Conservation (phyloP, 108 stramenopile species). For the Pseudonitzschia multiseries region DNA sequence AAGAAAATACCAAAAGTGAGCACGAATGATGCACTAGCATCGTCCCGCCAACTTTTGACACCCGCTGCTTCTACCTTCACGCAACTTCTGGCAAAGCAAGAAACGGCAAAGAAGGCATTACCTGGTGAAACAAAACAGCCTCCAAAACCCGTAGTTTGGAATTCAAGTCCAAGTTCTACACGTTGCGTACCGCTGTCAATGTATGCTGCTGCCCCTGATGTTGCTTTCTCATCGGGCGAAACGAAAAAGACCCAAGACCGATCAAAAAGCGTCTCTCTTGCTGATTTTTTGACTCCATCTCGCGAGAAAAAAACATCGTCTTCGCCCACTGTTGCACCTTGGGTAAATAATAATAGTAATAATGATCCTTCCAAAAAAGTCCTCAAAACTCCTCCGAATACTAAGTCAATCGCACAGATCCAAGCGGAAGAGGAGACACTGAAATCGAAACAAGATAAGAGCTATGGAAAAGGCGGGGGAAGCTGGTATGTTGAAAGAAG, state of each 20-base stretch:
- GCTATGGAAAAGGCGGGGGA: slow-evolving; percentile 42
- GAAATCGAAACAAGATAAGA: slow-evolving; percentile 49
- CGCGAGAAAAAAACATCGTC: background rate
- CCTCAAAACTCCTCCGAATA: background rate
- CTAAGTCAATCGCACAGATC: slow-evolving; percentile 47
- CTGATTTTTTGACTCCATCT: slow-evolving; percentile 30
- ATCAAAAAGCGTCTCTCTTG: slow-evolving; percentile 13
- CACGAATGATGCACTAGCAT: background rate
- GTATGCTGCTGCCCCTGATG: slow-evolving; percentile 14
- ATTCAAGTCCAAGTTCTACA: slow-evolving; percentile 20
- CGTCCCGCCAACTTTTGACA: background rate
- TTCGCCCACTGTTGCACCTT: slow-evolving; percentile 1
- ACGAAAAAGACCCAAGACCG: slow-evolving; percentile 1
- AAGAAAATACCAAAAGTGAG: background rate
- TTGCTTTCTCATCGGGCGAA: background rate
- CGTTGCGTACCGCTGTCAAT: slow-evolving; percentile 22
- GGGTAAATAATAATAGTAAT: too few relatives aligned
- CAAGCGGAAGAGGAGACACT: slow-evolving; percentile 71
- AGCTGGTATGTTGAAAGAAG: slow-evolving; percentile 73
- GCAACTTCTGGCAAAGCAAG: background rate
- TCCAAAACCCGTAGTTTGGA: slow-evolving; percentile 1
- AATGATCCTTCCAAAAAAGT: slow-evolving; percentile 8
- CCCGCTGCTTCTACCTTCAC: slow-evolving; percentile 1
- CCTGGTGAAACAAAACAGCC: background rate
- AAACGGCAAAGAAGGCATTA: background rate